Evolutionary conservation across 495 filamentous ascomycete species (phyloP).

Genomic region (Tuber brumale): DNA sequence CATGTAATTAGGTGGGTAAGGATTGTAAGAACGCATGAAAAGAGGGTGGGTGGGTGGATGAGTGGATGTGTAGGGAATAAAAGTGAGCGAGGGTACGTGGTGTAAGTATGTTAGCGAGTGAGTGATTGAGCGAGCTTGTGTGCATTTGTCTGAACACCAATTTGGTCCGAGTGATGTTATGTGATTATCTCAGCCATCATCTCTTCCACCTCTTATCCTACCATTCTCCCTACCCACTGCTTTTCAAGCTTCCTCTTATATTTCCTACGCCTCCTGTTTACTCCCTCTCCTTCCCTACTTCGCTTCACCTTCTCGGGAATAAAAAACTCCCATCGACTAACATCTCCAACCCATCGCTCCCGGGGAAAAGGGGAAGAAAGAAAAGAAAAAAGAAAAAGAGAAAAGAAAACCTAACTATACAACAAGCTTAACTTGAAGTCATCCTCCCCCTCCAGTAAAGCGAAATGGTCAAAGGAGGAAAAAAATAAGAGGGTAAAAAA

Average conservation of each 20-base stretch:
- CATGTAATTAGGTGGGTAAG: not conserved
- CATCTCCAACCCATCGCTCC: conserved; percentile 1
- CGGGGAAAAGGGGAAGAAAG: not conserved
- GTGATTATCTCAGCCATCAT: not conserved
- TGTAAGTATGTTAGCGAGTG: not conserved
- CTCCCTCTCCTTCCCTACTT: not conserved
- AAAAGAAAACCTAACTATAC: conserved; percentile 8
- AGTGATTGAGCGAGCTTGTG: not conserved
- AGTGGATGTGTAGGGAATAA: not conserved
- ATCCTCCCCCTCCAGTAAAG: conserved; percentile 6
- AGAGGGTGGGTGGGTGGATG: not conserved
- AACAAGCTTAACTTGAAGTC: not conserved
- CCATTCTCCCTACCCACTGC: not conserved
- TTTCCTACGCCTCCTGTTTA: not conserved
- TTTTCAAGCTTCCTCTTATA: not conserved
- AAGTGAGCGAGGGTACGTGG: not conserved
- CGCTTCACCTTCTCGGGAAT: not conserved
- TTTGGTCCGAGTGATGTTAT: not conserved
- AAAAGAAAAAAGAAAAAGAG: not conserved
- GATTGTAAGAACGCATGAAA: not conserved
- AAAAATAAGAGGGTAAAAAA: conserved; percentile 4
- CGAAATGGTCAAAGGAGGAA: not conserved
- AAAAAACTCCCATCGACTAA: not conserved
- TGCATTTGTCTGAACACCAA: not conserved
- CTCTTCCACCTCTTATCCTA: not conserved